Conservation (phyloP, 2,329 filamentous ascomycete genomes). For the Exophiala calicioides region DNA sequence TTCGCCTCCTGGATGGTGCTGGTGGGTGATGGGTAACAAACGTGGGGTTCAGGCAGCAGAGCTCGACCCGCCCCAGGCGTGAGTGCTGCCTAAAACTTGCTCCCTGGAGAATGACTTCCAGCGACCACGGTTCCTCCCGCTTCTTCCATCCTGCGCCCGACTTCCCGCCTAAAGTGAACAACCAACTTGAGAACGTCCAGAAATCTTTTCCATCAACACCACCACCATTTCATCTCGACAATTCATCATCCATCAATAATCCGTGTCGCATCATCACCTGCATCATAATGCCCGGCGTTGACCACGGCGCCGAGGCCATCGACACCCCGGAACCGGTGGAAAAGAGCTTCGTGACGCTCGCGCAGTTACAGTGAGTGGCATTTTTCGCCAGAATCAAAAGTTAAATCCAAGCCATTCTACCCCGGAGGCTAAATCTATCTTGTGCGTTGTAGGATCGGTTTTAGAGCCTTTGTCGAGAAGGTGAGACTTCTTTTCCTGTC, state of each 20-base stretch:
- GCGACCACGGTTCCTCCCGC: neutral
- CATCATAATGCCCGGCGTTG: slow-evolving; percentile 55
- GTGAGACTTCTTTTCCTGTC: slow-evolving; percentile 42
- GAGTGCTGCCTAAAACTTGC: slow-evolving; percentile 6
- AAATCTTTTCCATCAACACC: neutral
- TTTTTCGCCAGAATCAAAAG: no score
- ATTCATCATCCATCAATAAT: slow-evolving; percentile 17
- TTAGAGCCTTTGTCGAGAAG: slow-evolving; percentile 69
- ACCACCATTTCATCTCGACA: slow-evolving; percentile 12
- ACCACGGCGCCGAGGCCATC: slow-evolving; percentile 54
- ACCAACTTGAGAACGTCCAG: neutral
- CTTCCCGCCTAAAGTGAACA: neutral
- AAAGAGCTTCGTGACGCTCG: slow-evolving; percentile 80
- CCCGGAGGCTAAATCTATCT: no score
- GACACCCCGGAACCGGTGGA: slow-evolving; percentile 63
- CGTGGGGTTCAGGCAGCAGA: no score
- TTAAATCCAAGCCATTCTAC: no score
- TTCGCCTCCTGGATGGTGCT: no score
- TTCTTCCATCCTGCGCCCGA: slow-evolving; percentile 2
- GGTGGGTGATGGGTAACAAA: no score
- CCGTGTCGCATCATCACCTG: slow-evolving; percentile 12
- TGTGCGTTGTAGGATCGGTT: slow-evolving; percentile 56
- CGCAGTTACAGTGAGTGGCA: slow-evolving; percentile 73
- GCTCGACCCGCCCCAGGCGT: neutral
- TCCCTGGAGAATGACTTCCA: neutral